phyloP scores from a whole-genome alignment of 1,284 basidiomycete species.

The Ceratobasidium sp. region DNA sequence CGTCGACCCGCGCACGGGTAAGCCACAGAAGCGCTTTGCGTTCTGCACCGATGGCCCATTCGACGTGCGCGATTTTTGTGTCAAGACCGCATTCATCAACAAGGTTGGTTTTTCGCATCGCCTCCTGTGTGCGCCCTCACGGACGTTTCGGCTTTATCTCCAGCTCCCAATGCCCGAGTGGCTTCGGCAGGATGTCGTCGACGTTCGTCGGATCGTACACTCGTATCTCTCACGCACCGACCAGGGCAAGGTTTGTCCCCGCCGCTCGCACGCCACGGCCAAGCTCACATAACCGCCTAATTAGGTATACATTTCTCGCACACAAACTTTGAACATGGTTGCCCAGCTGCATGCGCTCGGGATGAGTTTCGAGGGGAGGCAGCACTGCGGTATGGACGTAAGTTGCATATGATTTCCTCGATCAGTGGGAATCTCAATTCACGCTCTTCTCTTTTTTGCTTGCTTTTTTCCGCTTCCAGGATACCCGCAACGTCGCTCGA shows the following conservation, averaged over 20 bases:
- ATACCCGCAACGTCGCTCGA: conserved; percentile 84
- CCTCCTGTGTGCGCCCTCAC: conserved; percentile 51
- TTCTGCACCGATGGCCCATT: conserved; percentile 75
- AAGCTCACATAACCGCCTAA: neutral
- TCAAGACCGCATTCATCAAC: conserved; percentile 85
- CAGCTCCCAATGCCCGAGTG: conserved; percentile 75
- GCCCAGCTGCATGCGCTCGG: conserved; percentile 69
- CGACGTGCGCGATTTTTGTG: conserved; percentile 84
- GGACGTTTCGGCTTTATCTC: neutral
- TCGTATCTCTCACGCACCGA: conserved; percentile 32
- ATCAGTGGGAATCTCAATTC: conserved; percentile 11
- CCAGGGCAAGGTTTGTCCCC: conserved; percentile 7
- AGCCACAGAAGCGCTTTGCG: conserved; percentile 64
- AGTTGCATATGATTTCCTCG: conserved; percentile 55
- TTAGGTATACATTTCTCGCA: conserved; percentile 23
- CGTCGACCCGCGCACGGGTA: conserved; percentile 67
- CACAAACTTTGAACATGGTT: conserved; percentile 66
- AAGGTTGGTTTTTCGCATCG: conserved; percentile 61
- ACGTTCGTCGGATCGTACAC: conserved; percentile 70
- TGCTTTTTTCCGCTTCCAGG: conserved; percentile 62
- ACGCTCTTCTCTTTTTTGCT: conserved; percentile 20
- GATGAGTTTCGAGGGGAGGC: conserved; percentile 79
- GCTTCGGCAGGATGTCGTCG: conserved; percentile 74
- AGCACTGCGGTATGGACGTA: conserved; percentile 89
- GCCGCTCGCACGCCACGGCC: neutral